A percentile compares a stretch with the other conserved stretches of the same genome.
Conservation (phyloP, 202 grass and related monocot genomes). For the Miscanthus sacchariflorus region DNA sequence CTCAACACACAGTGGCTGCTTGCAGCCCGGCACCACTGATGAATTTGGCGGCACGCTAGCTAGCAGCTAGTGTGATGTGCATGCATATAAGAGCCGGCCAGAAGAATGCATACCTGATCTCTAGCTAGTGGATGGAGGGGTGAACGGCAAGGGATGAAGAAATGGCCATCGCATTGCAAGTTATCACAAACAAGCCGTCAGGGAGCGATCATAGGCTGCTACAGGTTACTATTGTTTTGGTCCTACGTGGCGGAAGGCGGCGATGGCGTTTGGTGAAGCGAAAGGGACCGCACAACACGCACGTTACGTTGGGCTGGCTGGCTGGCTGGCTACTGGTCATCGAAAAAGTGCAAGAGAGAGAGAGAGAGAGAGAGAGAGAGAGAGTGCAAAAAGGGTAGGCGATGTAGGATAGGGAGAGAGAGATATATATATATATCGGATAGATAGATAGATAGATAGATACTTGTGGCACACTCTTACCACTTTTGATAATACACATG, state of each 20-base stretch:
- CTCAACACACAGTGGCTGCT: background rate
- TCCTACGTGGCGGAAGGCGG: constrained; percentile 34
- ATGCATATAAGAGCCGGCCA: background rate
- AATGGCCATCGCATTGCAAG: background rate
- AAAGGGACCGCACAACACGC: constrained; percentile 48
- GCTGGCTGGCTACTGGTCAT: background rate
- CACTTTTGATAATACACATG: constrained; percentile 49
- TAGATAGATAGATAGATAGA: background rate
- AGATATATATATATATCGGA: background rate
- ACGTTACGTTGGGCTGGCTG: constrained; percentile 2
- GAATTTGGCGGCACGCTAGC: constrained; percentile 43
- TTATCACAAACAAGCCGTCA: background rate
- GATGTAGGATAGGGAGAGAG: constrained; percentile 29
- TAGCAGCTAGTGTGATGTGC: background rate
- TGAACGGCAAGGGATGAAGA: constrained; percentile 33
- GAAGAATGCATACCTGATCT: background rate
- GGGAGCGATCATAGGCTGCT: constrained; percentile 1
- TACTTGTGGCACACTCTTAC: constrained; percentile 67
- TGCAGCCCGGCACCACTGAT: constrained; percentile 4
- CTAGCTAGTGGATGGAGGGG: constrained; percentile 10
- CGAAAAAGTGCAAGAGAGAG: background rate
- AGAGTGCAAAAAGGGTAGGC: constrained; percentile 17
- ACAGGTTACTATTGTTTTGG: constrained; percentile 28
- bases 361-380: background rate
- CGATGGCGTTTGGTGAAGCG: constrained; percentile 50